These are phyloP conservation scores for Colletotrichum higginsianum DNA, from an alignment of 2,329 filamentous ascomycete genomes.

Conservation along the genomic window DNA sequence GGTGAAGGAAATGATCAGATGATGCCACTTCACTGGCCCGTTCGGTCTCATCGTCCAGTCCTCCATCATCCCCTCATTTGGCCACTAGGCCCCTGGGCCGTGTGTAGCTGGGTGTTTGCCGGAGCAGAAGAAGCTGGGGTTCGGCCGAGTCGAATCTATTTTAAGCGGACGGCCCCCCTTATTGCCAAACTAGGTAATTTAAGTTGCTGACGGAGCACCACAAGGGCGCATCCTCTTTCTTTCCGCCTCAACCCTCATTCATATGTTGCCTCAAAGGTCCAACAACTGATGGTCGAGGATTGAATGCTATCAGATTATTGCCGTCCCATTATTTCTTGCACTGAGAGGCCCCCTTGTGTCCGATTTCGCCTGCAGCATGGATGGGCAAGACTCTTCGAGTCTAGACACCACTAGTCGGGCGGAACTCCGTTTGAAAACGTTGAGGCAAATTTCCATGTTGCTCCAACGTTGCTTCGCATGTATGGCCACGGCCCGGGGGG, in stretches of 20 bases:
- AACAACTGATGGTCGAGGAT: background rate
- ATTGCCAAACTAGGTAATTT: background rate
- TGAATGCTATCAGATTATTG: background rate
- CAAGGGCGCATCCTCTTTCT: background rate
- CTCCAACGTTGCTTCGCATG: background rate
- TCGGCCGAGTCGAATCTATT: slow-evolving; percentile 24
- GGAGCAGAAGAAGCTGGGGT: slow-evolving; percentile 1
- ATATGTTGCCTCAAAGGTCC: background rate
- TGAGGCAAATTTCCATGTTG: background rate
- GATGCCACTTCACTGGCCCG: slow-evolving; percentile 3
- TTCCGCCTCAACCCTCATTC: background rate
- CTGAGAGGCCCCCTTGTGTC: background rate
- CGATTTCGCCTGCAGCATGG: background rate
- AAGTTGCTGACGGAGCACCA: background rate
- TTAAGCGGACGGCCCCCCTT: slow-evolving; percentile 12
- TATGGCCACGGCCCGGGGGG: background rate
- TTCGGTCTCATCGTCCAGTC: slow-evolving; percentile 10
- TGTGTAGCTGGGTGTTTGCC: slow-evolving; percentile 12
- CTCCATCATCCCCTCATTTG: background rate
- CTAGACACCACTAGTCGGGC: slow-evolving; percentile 6
- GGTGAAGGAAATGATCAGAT: background rate
- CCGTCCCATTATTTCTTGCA: background rate
- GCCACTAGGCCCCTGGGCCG: slow-evolving; percentile 11
- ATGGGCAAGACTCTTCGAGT: background rate
- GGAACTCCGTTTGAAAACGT: slow-evolving; percentile 32